Percentiles rank a stretch among this genome's conserved stretches.
Conservation (phyloP, 2,329 filamentous ascomycete species). For the Sclerotinia subarctica region DNA sequence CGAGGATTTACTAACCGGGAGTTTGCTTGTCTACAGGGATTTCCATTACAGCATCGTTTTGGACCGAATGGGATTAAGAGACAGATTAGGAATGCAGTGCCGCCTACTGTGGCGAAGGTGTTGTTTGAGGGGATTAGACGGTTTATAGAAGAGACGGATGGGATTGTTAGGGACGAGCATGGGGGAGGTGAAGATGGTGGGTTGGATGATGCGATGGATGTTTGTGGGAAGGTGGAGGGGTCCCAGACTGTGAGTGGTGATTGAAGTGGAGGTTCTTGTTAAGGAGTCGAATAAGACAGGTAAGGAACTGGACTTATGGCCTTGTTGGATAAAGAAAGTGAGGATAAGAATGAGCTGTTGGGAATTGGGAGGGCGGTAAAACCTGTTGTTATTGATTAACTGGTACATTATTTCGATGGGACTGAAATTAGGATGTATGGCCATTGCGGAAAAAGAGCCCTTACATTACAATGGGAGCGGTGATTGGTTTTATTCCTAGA, state of each 20-base stretch:
- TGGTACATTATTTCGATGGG: background rate
- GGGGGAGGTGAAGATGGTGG: background rate
- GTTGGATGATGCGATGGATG: background rate
- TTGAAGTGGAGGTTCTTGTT: background rate
- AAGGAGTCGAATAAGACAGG: background rate
- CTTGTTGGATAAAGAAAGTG: background rate
- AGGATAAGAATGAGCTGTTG: background rate
- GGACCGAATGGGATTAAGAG: slow-evolving; percentile 45
- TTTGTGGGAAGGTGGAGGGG: background rate
- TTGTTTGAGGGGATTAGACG: slow-evolving; percentile 43
- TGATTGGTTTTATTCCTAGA: too few relatives aligned
- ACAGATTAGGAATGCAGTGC: slow-evolving; percentile 80
- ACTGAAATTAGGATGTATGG: background rate
- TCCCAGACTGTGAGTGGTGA: background rate
- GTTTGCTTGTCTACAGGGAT: slow-evolving; percentile 66
- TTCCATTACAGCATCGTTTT: slow-evolving; percentile 61
- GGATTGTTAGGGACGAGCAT: slow-evolving; percentile 34
- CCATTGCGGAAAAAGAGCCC: too few relatives aligned
- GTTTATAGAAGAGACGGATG: slow-evolving; percentile 35
- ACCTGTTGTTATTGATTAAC: slow-evolving; percentile 8
- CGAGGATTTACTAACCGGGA: slow-evolving; percentile 64
- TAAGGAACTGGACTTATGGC: background rate
- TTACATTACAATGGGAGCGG: too few relatives aligned
- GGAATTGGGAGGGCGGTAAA: background rate
- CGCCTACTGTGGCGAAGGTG: slow-evolving; percentile 54